Base-by-base conservation (phyloP, 176 grass and related monocot genomes). In the Aegilops bicornis region DNA sequence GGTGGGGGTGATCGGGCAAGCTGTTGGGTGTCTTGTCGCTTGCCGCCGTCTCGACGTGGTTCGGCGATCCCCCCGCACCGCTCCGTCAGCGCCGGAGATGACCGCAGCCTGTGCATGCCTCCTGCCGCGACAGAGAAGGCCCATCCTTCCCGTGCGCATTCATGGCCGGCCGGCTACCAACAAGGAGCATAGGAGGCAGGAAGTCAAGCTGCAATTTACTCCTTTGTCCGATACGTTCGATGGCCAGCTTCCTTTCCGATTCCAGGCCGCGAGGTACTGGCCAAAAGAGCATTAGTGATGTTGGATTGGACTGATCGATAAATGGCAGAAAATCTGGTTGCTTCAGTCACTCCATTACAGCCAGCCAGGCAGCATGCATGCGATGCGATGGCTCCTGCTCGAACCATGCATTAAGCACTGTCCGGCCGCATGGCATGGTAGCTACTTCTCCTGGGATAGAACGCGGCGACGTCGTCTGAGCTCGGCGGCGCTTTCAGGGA, bases 161-260 rank as follows among this genome's bases (percentile, higher is more conserved):
- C 78, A 86, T 69, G 71, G 33, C 33, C 77, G 78, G 59, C 43
- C 69, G 77, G 62, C 69, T 67, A 72, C 81, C 73, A 67, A 67
- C 78, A 73, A 83, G 52, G 86, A 79, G 87, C 56, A 31, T 33
- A 8, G 80, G 84, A 42, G 66, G 89, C 77, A 91, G 85, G 76
- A 81, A 81, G 85, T 88, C 89, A 84, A 84, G 85, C 69, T 4
- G 22, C 71, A 76, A 87, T 88, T 87, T 66, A 84, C 74, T 63
- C 89, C 66, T 17, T 87, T 87, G 76, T 90, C 84, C 69, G 73
- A 4, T 90, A 54, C 45, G 79, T 64, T 22, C 64, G 79, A 22
- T 39, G 25, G 39, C 39, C 50, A 24, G 20, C 25, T 45, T 32
- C 69, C 6, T 10, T 40, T 25, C 40, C 31, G 52, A 89, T 84